Evolutionary conservation across 805 yeast genomes (phyloP).

Genomic region (Brettanomyces naardenensis): DNA sequence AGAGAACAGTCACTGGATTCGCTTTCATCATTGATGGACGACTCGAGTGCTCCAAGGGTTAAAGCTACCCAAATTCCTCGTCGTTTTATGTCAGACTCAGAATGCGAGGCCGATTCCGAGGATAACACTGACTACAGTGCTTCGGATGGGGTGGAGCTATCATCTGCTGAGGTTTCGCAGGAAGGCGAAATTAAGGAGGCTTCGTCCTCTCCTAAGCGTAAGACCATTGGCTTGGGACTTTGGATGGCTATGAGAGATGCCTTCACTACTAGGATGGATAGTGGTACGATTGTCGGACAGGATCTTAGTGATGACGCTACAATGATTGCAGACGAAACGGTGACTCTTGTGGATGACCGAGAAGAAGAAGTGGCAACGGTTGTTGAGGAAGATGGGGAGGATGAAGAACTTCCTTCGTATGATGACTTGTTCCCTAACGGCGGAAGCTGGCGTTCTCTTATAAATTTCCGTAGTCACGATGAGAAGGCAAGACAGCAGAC

Average conservation of each 20-base stretch:
- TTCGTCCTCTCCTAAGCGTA: slow-evolving; percentile 1
- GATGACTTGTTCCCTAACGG: slow-evolving; percentile 68
- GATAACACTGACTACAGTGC: slow-evolving; percentile 4
- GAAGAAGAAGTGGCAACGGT: neutral
- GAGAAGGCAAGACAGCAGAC: slow-evolving; percentile 6
- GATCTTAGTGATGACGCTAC: slow-evolving; percentile 16
- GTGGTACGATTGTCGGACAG: neutral
- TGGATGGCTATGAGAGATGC: slow-evolving; percentile 5
- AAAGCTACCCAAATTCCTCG: slow-evolving; percentile 11
- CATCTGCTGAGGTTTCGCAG: neutral
- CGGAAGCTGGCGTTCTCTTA: slow-evolving; percentile 14
- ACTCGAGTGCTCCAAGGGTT: slow-evolving; percentile 15
- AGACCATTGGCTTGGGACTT: slow-evolving; percentile 1
- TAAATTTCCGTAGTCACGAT: slow-evolving; percentile 23
- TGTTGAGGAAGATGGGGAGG: slow-evolving; percentile 22
- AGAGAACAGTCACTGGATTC: slow-evolving; percentile 24
- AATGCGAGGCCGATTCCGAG: slow-evolving; percentile 6
- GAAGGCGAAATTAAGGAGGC: neutral
- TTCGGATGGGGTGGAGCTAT: neutral
- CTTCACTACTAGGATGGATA: neutral
- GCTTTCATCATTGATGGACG: slow-evolving; percentile 20
- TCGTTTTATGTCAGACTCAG: slow-evolving; percentile 13
- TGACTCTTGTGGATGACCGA: slow-evolving; percentile 7
- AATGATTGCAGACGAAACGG: slow-evolving; percentile 1
- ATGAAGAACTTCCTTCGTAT: slow-evolving; percentile 57